Base-by-base conservation (phyloP, 139 green algal genomes). In the Coccomyxa sp. region DNA sequence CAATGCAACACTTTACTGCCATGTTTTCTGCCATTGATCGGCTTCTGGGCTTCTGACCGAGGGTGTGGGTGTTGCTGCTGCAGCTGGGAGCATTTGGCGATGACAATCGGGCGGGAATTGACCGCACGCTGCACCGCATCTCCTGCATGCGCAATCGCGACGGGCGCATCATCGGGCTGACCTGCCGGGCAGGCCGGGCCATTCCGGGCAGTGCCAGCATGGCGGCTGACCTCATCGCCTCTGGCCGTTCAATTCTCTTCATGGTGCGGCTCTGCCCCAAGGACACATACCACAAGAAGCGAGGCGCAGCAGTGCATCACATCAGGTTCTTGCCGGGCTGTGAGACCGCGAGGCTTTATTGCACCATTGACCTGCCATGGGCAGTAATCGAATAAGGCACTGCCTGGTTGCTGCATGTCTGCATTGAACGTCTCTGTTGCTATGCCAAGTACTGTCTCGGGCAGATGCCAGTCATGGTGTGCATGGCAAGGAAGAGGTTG, bases 51-150 rank as follows among this genome's bases (percentile, higher is more conserved):
- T 51, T 51, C 3, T 51, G 38, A 51, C 38, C 38, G 3, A 7
- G 38, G 38, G 38, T 51, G 38, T 51, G 38, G 38, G 38, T 51
- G 3, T 11, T 51, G 38, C 38, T 51, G 38, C 7, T 84, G 78
- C 86, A 94, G 87, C 89, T 94, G 0, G 94, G 93, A 7, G 91
- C 94, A 15, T 98, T 99, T 88, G 94, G 93, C 25, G 91, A 81
- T 0, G 96, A 99, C 91, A 98, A 98, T 81, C 89, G 94, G 27
- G 94, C 96, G 13, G 96, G 96, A 66, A 97, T 99, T 68, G 92
- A 98, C 82, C 85, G 93, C 66, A 98, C 95, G 45, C 88, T 98
- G 85, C 95, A 98, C 88, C 93, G 95, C 84, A 96, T 99, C 86
- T 94, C 84, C 85, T 93, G 90, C 87, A 96, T 99, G 71, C 88